These are phyloP conservation scores for Candida frijolesensis DNA, from an alignment of 1,139 yeast species.

Conservation along the genomic window DNA sequence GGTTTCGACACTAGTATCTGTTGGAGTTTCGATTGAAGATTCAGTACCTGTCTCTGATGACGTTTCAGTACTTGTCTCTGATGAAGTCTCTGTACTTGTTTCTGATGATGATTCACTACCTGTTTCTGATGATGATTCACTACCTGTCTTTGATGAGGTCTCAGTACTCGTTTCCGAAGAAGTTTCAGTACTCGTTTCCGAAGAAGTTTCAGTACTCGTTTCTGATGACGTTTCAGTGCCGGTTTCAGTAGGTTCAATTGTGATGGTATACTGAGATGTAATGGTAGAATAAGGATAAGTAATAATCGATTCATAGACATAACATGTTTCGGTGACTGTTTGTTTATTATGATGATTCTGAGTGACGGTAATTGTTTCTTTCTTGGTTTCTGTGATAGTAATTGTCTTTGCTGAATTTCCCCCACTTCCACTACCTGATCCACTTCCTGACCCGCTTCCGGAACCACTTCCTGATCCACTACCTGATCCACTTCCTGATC, in stretches of 20 bases:
- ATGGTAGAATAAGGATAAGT: constrained; percentile 4
- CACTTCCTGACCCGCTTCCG: neutral
- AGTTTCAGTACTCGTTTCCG: too few species aligned
- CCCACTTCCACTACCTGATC: neutral
- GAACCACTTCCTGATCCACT: neutral
- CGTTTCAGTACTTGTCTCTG: too few species aligned
- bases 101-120: too few species aligned
- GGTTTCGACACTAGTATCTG: neutral
- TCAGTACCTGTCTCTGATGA: too few species aligned
- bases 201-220: too few species aligned
- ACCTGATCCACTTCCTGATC: neutral
- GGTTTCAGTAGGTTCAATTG: neutral
- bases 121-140: too few species aligned
- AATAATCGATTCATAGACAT: constrained; percentile 4
- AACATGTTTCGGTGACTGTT: constrained; percentile 4
- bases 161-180: too few species aligned
- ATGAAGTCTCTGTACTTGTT: too few species aligned
- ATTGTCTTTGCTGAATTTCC: neutral
- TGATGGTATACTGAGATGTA: neutral
- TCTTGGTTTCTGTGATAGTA: neutral
- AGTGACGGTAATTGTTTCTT: neutral
- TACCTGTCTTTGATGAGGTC: too few species aligned
- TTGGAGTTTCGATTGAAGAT: neutral
- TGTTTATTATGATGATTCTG: neutral
- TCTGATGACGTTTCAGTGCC: too few species aligned